phyloP scores from a whole-genome alignment of 768 basidiomycete species.

The Lentinula sp. region DNA sequence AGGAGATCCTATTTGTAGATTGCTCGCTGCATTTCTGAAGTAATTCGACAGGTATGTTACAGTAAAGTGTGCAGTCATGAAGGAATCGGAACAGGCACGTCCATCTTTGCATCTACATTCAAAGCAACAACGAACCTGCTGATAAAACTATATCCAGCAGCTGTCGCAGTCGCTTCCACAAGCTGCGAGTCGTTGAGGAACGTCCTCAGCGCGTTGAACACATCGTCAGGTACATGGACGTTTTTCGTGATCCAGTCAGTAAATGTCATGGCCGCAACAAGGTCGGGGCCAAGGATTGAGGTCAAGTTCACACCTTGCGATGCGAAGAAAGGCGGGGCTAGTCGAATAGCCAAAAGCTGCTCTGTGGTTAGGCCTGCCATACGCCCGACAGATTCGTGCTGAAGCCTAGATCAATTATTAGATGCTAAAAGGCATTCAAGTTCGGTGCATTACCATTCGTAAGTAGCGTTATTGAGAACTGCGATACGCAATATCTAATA shows the following conservation, averaged over 20 bases:
- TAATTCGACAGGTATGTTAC: too few species aligned
- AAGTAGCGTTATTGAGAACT: conserved; percentile 19
- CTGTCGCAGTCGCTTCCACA: conserved; percentile 22
- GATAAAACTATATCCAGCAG: conserved; percentile 23
- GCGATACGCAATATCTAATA: conserved; percentile 20
- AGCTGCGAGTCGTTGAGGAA: conserved; percentile 22
- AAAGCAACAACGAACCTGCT: conserved; percentile 24
- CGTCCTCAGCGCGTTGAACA: conserved; percentile 18
- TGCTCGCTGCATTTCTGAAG: too few species aligned
- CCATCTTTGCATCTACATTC: conserved; percentile 25
- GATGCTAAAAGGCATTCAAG: neutral
- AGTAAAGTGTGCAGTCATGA: neutral
- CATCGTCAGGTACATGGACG: conserved; percentile 20
- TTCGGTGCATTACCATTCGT: conserved; percentile 6
- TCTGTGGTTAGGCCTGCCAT: conserved; percentile 22
- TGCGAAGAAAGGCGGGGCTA: conserved; percentile 13
- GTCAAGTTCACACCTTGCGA: conserved; percentile 4
- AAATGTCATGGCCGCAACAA: conserved; percentile 22
- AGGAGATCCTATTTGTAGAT: too few species aligned
- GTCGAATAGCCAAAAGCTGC: conserved; percentile 21
- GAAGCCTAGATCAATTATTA: conserved; percentile 14
- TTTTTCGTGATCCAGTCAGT: conserved; percentile 21
- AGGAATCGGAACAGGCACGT: conserved; percentile 22
- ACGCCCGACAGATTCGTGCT: conserved; percentile 25
- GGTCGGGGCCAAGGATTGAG: conserved; percentile 16